Evolutionary conservation across 305 asterid species (phyloP).

Genomic region (Monarda citriodora): DNA sequence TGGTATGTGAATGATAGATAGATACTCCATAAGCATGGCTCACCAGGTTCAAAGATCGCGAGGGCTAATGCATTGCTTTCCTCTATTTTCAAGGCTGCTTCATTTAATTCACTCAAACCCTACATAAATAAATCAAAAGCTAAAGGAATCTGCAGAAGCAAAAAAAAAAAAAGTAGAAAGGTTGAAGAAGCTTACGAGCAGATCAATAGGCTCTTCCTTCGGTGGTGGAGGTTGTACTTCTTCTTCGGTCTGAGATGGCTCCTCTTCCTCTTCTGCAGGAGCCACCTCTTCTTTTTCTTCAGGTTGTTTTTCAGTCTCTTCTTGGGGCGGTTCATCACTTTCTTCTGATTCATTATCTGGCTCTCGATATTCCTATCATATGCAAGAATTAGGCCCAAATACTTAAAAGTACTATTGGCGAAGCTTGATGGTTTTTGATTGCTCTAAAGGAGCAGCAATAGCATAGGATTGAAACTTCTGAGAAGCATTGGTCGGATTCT

Average conservation of each 20-base stretch:
- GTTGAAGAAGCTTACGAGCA: conserved; percentile 43
- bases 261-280: conserved; percentile 31
- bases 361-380: conserved; percentile 45
- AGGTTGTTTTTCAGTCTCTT: conserved; percentile 29
- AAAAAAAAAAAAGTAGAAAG: background rate
- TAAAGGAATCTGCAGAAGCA: background rate
- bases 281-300: conserved; percentile 29
- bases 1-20: too few relatives aligned
- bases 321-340: conserved; percentile 26
- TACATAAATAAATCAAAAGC: conserved; percentile 12
- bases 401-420: background rate
- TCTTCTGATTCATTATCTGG: conserved; percentile 33
- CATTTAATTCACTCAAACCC: conserved; percentile 67
- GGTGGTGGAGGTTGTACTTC: conserved; percentile 5
- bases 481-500: conserved; percentile 13
- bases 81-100: conserved; percentile 50
- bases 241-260: conserved; percentile 14
- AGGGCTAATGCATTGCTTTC: conserved; percentile 86
- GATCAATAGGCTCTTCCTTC: conserved; percentile 51
- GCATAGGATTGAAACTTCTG: background rate
- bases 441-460: background rate
- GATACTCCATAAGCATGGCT: background rate
- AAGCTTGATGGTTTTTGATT: background rate
- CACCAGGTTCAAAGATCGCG: conserved; percentile 78
- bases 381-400: background rate